Conservation (phyloP, 805 yeast genomes). For the Lipomyces starkeyi region DNA sequence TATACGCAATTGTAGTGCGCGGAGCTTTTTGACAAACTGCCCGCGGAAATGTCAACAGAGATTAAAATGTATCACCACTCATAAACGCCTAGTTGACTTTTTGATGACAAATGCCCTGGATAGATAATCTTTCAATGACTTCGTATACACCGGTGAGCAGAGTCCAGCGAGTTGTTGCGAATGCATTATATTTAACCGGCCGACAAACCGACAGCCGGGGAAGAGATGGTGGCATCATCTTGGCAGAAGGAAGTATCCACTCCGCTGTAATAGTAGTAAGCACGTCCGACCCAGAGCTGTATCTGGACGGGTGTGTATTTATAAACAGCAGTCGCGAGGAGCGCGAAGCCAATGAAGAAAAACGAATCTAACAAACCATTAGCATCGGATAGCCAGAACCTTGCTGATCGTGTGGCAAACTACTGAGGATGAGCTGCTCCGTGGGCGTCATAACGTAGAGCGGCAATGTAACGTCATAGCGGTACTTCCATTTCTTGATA, state of each 20-base stretch:
- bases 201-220: background rate
- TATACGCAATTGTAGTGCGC: too few relatives aligned
- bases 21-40: too few relatives aligned
- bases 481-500: constrained; percentile 10
- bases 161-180: background rate
- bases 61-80: too few relatives aligned
- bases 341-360: constrained; percentile 5
- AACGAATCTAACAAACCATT: constrained; percentile 9
- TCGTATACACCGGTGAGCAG: background rate
- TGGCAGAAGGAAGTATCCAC: constrained; percentile 4
- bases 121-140: too few relatives aligned
- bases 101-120: too few relatives aligned
- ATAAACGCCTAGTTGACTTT: too few relatives aligned
- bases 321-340: constrained; percentile 8
- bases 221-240: background rate
- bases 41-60: too few relatives aligned
- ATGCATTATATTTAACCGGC: background rate
- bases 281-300: background rate
- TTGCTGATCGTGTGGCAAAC: background rate
- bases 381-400: background rate
- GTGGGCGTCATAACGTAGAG: constrained; percentile 14
- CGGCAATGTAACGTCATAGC: constrained; percentile 17
- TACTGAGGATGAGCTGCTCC: constrained; percentile 16
- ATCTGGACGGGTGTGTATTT: constrained; percentile 1
- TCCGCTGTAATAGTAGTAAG: constrained; percentile 12